Conservation (phyloP, 75 land plant genomes). For the Pinus tabuliformis region DNA sequence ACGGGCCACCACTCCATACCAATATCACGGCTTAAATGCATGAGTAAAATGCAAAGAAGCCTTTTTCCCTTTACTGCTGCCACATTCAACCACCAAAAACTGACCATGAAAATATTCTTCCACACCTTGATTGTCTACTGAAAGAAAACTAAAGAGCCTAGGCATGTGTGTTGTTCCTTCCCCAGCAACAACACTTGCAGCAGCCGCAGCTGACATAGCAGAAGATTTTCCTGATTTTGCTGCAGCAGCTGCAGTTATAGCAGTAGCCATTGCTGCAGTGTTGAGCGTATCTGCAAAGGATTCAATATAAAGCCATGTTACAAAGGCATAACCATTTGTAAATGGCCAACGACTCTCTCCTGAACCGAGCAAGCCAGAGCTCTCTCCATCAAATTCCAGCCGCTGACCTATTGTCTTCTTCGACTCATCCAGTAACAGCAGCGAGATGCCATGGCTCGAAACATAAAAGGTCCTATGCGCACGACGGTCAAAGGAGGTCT, state of each 20-base stretch:
- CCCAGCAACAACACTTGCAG: slow-evolving; percentile 98
- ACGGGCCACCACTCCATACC: too few species aligned
- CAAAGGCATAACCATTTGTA: slow-evolving; percentile 95
- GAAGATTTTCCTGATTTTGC: slow-evolving; percentile 93
- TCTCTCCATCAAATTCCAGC: slow-evolving; percentile 87
- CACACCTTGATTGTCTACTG: slow-evolving; percentile 92
- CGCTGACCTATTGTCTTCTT: too few species aligned
- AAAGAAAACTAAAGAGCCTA: slow-evolving; percentile 89
- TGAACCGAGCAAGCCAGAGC: slow-evolving; percentile 97
- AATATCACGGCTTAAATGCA: too few species aligned
- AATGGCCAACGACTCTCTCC: slow-evolving; percentile 99
- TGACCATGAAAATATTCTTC: slow-evolving; percentile 99
- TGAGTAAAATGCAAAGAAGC: too few species aligned
- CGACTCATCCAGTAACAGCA: too few species aligned
- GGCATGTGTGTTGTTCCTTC: slow-evolving; percentile 99
- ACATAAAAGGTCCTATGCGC: too few species aligned
- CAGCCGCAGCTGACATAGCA: slow-evolving; percentile 96
- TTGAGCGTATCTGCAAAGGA: slow-evolving; percentile 91
- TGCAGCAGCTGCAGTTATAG: slow-evolving; percentile 97
- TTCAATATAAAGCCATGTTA: slow-evolving; percentile 98
- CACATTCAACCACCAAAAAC: slow-evolving; percentile 62
- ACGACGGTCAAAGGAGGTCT: too few species aligned
- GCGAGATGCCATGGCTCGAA: too few species aligned
- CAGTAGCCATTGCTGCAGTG: slow-evolving; percentile 95
- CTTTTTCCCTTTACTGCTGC: too few species aligned